Percentiles rank a stretch among this genome's conserved stretches.
Evolutionary conservation across 139 green algal species (phyloP).

Genomic region (Tetradesmus obliquus): DNA sequence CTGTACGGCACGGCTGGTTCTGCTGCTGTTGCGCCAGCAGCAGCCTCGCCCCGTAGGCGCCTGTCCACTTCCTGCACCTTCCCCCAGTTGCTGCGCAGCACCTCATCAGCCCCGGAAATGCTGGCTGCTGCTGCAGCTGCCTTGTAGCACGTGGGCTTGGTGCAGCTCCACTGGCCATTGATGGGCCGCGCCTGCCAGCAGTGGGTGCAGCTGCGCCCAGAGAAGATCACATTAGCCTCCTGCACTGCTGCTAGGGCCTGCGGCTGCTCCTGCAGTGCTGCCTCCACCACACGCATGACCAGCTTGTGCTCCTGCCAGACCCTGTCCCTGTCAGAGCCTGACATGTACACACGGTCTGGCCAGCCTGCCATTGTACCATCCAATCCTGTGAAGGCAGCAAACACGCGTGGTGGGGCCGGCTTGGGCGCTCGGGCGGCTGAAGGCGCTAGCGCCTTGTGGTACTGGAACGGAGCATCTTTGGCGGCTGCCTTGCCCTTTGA

Average conservation of each 20-base stretch:
- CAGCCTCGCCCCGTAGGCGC: not conserved
- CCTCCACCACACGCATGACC: not conserved
- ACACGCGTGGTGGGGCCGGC: not conserved
- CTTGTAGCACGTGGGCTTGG: not conserved
- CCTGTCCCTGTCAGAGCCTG: not conserved
- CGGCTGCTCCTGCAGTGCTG: not conserved
- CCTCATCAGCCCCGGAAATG: not conserved
- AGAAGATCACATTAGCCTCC: not conserved
- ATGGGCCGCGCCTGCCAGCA: conserved; percentile 9
- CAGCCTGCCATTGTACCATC: not conserved
- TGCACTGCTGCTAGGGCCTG: not conserved
- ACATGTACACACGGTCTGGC: not conserved
- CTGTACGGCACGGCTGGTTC: not conserved
- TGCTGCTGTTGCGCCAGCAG: not conserved
- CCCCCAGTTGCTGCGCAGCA: not conserved
- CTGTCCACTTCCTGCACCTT: not conserved
- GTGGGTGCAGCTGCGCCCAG: not conserved
- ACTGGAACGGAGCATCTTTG: not conserved
- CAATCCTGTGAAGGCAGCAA: not conserved
- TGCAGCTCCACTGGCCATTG: conserved; percentile 18
- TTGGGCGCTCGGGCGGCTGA: not conserved
- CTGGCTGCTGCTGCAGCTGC: not conserved
- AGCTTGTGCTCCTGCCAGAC: conserved; percentile 19
- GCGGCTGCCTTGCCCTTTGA: not conserved
- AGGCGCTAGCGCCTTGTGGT: not conserved